Percentiles rank a stretch among this genome's conserved stretches.
phyloP scores from a whole-genome alignment of 2,329 filamentous ascomycete species.

The Arthrobotrys entomopaga region DNA sequence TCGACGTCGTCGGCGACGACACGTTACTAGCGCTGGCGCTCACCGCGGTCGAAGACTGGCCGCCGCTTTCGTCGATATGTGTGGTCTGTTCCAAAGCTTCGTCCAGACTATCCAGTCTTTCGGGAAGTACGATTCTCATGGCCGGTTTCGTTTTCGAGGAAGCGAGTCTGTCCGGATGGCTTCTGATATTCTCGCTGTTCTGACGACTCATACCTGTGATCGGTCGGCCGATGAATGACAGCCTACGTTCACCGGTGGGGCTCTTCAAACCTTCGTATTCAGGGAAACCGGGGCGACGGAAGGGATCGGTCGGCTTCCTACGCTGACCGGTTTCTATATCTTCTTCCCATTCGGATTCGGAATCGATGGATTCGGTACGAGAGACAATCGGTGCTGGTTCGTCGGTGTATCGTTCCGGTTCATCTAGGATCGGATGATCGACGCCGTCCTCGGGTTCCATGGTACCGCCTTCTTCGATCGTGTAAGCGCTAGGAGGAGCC shows the following conservation, averaged over 20 bases:
- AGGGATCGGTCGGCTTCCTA: constrained; percentile 45
- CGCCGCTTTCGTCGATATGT: constrained; percentile 10
- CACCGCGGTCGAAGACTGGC: constrained; percentile 34
- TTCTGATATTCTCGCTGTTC: constrained; percentile 41
- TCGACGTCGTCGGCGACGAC: constrained; percentile 46
- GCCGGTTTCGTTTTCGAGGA: constrained; percentile 1
- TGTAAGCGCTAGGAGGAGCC: constrained; percentile 80
- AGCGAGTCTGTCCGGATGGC: constrained; percentile 43
- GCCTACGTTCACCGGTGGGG: constrained; percentile 15
- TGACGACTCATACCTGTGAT: constrained; percentile 45
- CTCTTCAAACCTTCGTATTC: constrained; percentile 48
- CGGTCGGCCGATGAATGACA: constrained; percentile 36
- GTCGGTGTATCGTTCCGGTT: constrained; percentile 60
- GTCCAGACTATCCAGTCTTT: constrained; percentile 32
- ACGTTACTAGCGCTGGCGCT: constrained; percentile 40
- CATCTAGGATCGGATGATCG: constrained; percentile 63
- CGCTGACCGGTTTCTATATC: constrained; percentile 60
- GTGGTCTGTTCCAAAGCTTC: constrained; percentile 28
- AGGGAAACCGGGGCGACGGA: constrained; percentile 30
- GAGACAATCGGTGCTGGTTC: constrained; percentile 64
- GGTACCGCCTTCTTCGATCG: constrained; percentile 67
- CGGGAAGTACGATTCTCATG: constrained; percentile 32
- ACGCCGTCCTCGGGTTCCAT: constrained; percentile 63
- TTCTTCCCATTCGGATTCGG: constrained; percentile 62
- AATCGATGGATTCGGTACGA: constrained; percentile 65